A percentile compares a stretch with the other conserved stretches of the same genome.
Evolutionary conservation across 1,284 basidiomycete species (phyloP).

Genomic region (Xerocomus amazonicus): DNA sequence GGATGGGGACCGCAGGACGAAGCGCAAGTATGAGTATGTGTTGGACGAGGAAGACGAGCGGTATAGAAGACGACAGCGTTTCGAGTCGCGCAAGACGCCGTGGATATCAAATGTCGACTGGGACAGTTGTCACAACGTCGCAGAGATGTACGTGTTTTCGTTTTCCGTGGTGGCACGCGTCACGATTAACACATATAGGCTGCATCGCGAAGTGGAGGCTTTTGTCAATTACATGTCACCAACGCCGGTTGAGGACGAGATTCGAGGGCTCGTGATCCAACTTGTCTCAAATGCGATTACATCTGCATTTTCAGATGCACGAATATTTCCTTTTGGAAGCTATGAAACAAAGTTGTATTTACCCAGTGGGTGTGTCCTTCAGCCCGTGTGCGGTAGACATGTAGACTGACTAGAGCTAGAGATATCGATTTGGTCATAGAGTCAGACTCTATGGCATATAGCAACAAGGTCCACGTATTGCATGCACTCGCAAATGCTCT

Average conservation of each 20-base stretch:
- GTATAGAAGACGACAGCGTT: slow-evolving; percentile 43
- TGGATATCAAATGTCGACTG: slow-evolving; percentile 81
- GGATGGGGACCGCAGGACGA: slow-evolving; percentile 33
- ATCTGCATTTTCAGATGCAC: slow-evolving; percentile 72
- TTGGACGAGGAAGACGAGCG: slow-evolving; percentile 48
- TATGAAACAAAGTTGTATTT: slow-evolving; percentile 95
- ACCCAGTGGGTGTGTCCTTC: slow-evolving; percentile 73
- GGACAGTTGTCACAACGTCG: slow-evolving; percentile 73
- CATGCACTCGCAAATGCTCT: slow-evolving; percentile 63
- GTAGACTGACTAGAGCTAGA: slow-evolving; percentile 35
- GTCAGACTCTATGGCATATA: slow-evolving; percentile 62
- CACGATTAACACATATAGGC: slow-evolving; percentile 39
- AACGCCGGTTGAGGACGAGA: slow-evolving; percentile 79
- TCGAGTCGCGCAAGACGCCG: slow-evolving; percentile 57
- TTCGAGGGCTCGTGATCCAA: slow-evolving; percentile 73
- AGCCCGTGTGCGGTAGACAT: not conserved
- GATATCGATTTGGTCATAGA: slow-evolving; percentile 77
- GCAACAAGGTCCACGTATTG: slow-evolving; percentile 55
- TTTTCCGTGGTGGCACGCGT: slow-evolving; percentile 1
- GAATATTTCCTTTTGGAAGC: slow-evolving; percentile 87
- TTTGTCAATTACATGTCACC: slow-evolving; percentile 90
- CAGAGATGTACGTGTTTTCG: slow-evolving; percentile 63
- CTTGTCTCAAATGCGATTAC: slow-evolving; percentile 70
- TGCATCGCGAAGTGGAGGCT: slow-evolving; percentile 82
- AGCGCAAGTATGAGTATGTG: slow-evolving; percentile 42